These are phyloP conservation scores for Suillus subluteus DNA, from an alignment of 768 basidiomycete species.

Conservation along the genomic window DNA sequence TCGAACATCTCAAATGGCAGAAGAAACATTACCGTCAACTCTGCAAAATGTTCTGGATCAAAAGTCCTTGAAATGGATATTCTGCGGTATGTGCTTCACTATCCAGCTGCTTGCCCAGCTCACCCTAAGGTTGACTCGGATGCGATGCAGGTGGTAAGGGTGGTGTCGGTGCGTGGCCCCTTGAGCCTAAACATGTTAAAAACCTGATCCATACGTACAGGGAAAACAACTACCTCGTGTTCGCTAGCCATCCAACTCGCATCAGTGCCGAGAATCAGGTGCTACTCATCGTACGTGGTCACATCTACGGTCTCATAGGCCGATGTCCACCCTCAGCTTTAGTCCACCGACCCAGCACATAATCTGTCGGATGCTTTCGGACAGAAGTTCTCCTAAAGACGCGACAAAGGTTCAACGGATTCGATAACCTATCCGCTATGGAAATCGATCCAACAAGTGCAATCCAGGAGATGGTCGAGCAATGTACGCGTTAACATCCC, in stretches of 20 bases:
- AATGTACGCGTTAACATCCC: slow-evolving; percentile 59
- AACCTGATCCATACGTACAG: slow-evolving; percentile 41
- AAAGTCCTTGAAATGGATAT: slow-evolving; percentile 95
- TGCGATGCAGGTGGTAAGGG: slow-evolving; percentile 85
- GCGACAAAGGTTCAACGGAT: slow-evolving; percentile 98
- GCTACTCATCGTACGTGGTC: slow-evolving; percentile 80
- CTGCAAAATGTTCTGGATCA: slow-evolving; percentile 96
- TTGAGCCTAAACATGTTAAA: neutral
- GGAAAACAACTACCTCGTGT: slow-evolving; percentile 98
- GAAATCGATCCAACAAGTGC: slow-evolving; percentile 98
- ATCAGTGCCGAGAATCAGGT: slow-evolving; percentile 90
- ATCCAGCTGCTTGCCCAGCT: slow-evolving; percentile 15
- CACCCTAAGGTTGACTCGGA: neutral
- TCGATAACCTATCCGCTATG: slow-evolving; percentile 97
- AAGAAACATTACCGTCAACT: slow-evolving; percentile 76
- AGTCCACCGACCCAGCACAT: slow-evolving; percentile 99
- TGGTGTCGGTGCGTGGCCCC: slow-evolving; percentile 79
- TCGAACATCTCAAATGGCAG: slow-evolving; percentile 46
- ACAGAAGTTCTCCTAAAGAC: slow-evolving; percentile 98
- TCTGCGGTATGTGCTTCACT: slow-evolving; percentile 74
- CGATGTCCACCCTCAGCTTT: slow-evolving; percentile 1
- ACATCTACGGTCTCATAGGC: slow-evolving; percentile 7
- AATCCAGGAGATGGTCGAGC: slow-evolving; percentile 99
- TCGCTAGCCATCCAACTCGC: slow-evolving; percentile 97
- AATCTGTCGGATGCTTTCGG: slow-evolving; percentile 98